Conservation (phyloP, 352 stramenopile species). For the Thraustochytrium sp. region DNA sequence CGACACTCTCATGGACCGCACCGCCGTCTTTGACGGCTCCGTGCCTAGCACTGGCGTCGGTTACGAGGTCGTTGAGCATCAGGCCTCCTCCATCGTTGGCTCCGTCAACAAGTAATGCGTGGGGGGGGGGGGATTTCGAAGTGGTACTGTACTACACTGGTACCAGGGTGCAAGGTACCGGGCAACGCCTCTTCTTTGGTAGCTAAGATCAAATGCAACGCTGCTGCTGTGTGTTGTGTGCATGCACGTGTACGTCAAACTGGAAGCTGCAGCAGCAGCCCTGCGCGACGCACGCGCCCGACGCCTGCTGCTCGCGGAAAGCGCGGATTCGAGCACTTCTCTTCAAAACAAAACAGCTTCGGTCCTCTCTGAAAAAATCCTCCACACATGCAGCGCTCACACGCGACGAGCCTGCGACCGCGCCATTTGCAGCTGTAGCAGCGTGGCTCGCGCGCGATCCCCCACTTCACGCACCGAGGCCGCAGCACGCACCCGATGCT, state of each 20-base stretch:
- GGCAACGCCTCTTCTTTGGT: too few relatives aligned
- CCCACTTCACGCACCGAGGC: background rate
- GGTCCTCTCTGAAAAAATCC: background rate
- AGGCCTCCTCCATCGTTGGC: slow-evolving; percentile 28
- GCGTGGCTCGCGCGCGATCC: background rate
- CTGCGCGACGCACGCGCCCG: too few relatives aligned
- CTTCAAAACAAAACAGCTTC: background rate
- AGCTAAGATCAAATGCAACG: too few relatives aligned
- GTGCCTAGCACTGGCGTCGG: slow-evolving; percentile 11
- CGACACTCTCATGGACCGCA: background rate
- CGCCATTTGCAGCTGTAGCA: background rate
- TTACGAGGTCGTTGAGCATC: slow-evolving; percentile 41
- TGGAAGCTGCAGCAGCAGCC: too few relatives aligned
- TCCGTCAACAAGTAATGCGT: background rate
- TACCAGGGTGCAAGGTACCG: too few relatives aligned
- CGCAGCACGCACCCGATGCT: background rate
- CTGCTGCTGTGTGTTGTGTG: too few relatives aligned
- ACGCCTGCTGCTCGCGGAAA: background rate
- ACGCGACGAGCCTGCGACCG: background rate
- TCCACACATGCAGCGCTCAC: too few relatives aligned
- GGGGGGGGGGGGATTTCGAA: background rate
- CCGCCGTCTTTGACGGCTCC: slow-evolving; percentile 1
- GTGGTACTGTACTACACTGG: too few relatives aligned
- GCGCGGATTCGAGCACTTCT: background rate
- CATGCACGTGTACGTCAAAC: too few relatives aligned